Percentiles rank a stretch among this genome's conserved stretches.
Evolutionary conservation across 2,329 filamentous ascomycete species (phyloP).

Genomic region (Apiospora arundinis): DNA sequence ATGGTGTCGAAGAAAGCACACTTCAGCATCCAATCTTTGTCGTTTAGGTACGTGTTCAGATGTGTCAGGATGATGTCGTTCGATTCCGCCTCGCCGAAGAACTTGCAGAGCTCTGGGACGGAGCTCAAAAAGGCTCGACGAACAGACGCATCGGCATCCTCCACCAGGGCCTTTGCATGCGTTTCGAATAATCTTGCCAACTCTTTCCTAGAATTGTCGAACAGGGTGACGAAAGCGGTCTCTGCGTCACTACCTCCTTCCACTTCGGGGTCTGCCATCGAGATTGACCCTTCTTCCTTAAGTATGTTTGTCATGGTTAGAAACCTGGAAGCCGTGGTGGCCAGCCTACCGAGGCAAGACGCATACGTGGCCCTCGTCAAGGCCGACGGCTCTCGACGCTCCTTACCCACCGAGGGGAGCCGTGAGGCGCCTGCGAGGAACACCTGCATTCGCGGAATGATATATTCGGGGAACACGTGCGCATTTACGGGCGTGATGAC

Average conservation of each 20-base stretch:
- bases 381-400: constrained; percentile 61
- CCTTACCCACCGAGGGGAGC: constrained; percentile 41
- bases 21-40: constrained; percentile 94
- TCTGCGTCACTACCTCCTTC: constrained; percentile 74
- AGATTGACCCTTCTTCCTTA: constrained; percentile 80
- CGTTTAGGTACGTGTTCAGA: constrained; percentile 95
- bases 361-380: constrained; percentile 91
- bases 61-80: constrained; percentile 97
- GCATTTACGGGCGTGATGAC: constrained; percentile 83
- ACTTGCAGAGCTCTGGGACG: constrained; percentile 89
- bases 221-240: constrained; percentile 79
- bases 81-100: constrained; percentile 89
- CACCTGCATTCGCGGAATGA: constrained; percentile 67
- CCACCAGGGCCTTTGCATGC: constrained; percentile 88
- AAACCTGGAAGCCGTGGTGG: constrained; percentile 83
- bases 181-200: constrained; percentile 83
- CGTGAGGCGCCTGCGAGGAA: constrained; percentile 52
- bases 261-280: constrained; percentile 77
- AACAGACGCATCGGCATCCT: constrained; percentile 84
- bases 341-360: constrained; percentile 86
- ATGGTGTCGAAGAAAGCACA: constrained; percentile 97
- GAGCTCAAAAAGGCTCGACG: constrained; percentile 90
- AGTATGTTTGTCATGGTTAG: constrained; percentile 91
- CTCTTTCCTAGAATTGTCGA: constrained; percentile 85
- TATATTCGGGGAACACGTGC: constrained; percentile 72